Evolutionary conservation across 2,329 filamentous ascomycete genomes (phyloP).

Genomic region (Xylariaceae sp.): DNA sequence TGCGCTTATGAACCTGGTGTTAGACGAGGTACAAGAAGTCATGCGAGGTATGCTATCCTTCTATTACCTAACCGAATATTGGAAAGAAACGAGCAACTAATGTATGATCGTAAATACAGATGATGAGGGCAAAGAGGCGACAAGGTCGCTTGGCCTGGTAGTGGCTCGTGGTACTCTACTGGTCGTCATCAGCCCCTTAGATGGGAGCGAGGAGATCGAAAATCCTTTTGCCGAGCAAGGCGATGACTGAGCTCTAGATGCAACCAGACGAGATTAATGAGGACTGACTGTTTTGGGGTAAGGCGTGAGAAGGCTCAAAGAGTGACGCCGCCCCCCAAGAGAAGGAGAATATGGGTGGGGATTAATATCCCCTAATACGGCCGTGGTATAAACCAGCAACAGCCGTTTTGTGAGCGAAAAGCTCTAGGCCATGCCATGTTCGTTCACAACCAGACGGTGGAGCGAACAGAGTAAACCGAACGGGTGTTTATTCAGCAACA

Average conservation of each 20-base stretch:
- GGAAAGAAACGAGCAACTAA: slow-evolving; percentile 1
- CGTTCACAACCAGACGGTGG: background rate
- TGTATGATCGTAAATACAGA: slow-evolving; percentile 49
- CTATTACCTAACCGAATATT: background rate
- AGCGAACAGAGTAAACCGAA: no score
- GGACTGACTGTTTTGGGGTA: background rate
- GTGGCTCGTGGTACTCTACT: slow-evolving; percentile 89
- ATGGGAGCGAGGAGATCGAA: slow-evolving; percentile 91
- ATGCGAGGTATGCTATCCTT: slow-evolving; percentile 62
- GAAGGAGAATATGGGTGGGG: background rate
- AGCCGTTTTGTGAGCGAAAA: background rate
- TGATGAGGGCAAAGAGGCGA: slow-evolving; percentile 83
- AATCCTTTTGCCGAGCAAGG: slow-evolving; percentile 83
- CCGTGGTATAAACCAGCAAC: background rate
- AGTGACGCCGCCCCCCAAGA: background rate
- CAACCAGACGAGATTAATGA: background rate
- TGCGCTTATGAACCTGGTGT: slow-evolving; percentile 93
- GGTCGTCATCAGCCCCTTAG: slow-evolving; percentile 84
- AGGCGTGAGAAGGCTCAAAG: background rate
- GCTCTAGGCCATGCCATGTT: background rate
- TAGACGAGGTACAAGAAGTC: slow-evolving; percentile 88
- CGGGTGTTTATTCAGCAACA: no score
- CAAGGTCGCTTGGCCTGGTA: slow-evolving; percentile 74
- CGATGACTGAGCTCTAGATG: slow-evolving; percentile 44
- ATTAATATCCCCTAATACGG: background rate